A percentile compares a stretch with the other conserved stretches of the same genome.
phyloP scores from a whole-genome alignment of 352 stramenopile genomes.

The Aphanomyces cochlioides region DNA sequence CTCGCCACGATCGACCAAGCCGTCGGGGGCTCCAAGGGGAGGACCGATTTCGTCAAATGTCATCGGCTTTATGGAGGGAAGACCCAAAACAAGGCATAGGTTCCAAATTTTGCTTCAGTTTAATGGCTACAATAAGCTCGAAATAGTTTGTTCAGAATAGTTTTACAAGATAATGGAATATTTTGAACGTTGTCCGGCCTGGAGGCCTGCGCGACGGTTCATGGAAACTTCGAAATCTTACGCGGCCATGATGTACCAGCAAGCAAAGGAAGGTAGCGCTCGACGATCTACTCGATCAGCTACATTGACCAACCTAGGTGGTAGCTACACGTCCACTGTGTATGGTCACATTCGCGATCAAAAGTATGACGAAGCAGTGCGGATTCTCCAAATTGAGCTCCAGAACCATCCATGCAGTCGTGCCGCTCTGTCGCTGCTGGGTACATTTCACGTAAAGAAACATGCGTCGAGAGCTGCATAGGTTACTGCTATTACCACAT shows the following conservation, averaged over 20 bases:
- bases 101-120: too few species aligned
- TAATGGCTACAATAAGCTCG: too few species aligned
- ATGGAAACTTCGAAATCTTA: background rate
- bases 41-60: too few species aligned
- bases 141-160: too few species aligned
- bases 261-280: constrained; percentile 14
- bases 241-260: constrained; percentile 14
- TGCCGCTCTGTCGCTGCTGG: constrained; percentile 91
- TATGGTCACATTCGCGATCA: constrained; percentile 93
- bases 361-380: constrained; percentile 91
- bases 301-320: background rate
- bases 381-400: constrained; percentile 89
- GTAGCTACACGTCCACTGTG: constrained; percentile 91
- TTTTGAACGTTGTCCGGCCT: too few species aligned
- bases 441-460: constrained; percentile 16
- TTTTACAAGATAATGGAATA: too few species aligned
- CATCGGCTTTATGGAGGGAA: too few species aligned
- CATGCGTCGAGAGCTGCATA: constrained; percentile 8
- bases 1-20: too few species aligned
- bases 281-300: background rate
- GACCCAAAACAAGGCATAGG: too few species aligned
- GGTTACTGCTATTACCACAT: constrained; percentile 97
- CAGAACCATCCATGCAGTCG: constrained; percentile 92
- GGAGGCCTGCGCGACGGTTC: too few species aligned
- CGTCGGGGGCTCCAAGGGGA: too few species aligned